Base-by-base conservation (phyloP, 2,329 filamentous ascomycete species). In the Xylaria sp. region DNA sequence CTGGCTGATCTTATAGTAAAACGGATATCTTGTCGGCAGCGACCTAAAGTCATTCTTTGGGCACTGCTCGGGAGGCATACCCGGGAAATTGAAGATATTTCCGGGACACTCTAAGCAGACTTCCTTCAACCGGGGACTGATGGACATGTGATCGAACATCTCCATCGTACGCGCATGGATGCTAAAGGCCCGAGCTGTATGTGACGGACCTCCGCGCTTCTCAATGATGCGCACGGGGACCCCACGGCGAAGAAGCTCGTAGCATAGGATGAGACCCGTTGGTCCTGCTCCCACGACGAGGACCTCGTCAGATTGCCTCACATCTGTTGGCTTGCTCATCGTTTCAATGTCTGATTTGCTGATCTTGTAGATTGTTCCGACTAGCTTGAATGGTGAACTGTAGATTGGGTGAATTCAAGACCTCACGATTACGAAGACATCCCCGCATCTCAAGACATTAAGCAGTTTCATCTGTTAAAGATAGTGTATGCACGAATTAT, bases 1-100 rank as follows among this genome's bases (percentile, higher is more conserved):
- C 37, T 53, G 50, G 37, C 50, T 53, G 35, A 53, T 53, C 50
- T 53, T 53, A 19, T 53, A 53, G 21, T 42, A 53, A n/a, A 53
- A 53, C 6, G 37, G 50, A n/a, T 53, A 53, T 28, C 50, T 53
- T 11, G 50, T 53, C 14, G 50, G 50, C 8, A 53, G 37, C 4
- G 19, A 14, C 9, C 35, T 21, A 23, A 28, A 53, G 23, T 53
- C 50, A 19, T 53, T 53, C 23, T 31, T 53, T 2, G 50, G 50
- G 6, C 50, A 53, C 37, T 53, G 14, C 50, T 53, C 50, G 3
- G 37, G 21, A 17, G 50, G 37, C 3, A 53, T 53, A 23, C 50
- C 50, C 11, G 50, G 50, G 9, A 53, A 53, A 19, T 53, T 40
- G 23, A 12, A 53, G 37, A 53, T 53, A 23, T 53, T 53, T 28